Evolutionary conservation across 2,329 filamentous ascomycete genomes (phyloP).

Genomic region (Beauveria scarabaeidicola): DNA sequence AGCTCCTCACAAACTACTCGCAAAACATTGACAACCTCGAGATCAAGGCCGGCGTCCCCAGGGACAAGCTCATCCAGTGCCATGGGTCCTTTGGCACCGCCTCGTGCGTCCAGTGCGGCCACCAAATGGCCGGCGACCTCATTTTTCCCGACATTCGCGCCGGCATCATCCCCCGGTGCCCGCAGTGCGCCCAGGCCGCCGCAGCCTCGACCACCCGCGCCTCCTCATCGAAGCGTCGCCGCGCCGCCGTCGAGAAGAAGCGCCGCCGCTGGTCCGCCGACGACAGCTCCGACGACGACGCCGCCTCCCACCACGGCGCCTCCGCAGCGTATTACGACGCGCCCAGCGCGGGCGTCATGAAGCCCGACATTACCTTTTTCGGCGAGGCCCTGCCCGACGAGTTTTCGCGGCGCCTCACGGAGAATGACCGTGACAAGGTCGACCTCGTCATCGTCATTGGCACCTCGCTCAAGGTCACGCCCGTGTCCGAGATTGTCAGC

Average conservation of each 20-base stretch:
- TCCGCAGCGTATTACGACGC: constrained; percentile 44
- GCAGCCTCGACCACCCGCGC: constrained; percentile 18
- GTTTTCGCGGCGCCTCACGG: constrained; percentile 73
- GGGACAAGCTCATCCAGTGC: constrained; percentile 84
- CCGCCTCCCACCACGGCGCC: constrained; percentile 26
- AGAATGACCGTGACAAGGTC: constrained; percentile 68
- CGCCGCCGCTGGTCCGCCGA: constrained; percentile 28
- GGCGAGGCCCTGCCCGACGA: constrained; percentile 79
- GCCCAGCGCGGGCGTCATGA: constrained; percentile 73
- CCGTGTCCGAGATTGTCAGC: constrained; percentile 84
- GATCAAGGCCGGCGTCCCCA: constrained; percentile 69
- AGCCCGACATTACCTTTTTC: constrained; percentile 97
- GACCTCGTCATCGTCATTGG: constrained; percentile 95
- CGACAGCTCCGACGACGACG: constrained; percentile 31
- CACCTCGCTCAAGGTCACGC: constrained; percentile 90
- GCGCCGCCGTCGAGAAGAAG: constrained; percentile 22
- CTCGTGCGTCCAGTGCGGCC: constrained; percentile 73
- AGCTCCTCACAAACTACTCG: constrained; percentile 93
- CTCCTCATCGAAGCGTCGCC: constrained; percentile 29
- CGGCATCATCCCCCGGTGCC: constrained; percentile 69
- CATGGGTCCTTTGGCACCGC: constrained; percentile 94
- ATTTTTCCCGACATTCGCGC: constrained; percentile 75
- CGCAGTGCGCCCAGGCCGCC: constrained; percentile 55
- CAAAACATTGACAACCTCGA: constrained; percentile 99
- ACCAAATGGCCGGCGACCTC: constrained; percentile 62